phyloP scores from a whole-genome alignment of 2,329 filamentous ascomycete species.

The Botrytis aclada region DNA sequence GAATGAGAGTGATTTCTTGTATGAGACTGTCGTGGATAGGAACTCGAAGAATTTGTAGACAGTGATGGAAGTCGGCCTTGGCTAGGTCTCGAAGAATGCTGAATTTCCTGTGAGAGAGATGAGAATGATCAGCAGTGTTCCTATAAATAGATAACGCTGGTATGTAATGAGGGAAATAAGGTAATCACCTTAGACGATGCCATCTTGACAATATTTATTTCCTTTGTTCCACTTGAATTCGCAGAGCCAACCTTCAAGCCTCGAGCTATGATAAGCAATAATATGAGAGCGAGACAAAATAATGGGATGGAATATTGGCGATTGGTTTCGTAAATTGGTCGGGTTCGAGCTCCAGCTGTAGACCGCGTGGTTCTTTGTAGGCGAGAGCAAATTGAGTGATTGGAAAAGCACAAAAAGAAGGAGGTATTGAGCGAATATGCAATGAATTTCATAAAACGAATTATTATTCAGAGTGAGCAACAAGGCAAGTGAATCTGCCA shows the following conservation, averaged over 20 bases:
- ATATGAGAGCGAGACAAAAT: conserved; percentile 36
- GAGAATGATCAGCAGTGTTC: conserved; percentile 33
- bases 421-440: not conserved
- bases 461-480: not conserved
- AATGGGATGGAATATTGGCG: conserved; percentile 25
- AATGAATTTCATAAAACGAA: conserved; percentile 15
- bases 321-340: conserved; percentile 22
- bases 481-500: conserved; percentile 6
- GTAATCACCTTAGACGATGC: conserved; percentile 59
- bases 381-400: conserved; percentile 16
- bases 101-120: conserved; percentile 54
- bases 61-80: conserved; percentile 59
- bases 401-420: not conserved
- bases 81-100: conserved; percentile 63
- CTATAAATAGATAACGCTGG: conserved; percentile 35
- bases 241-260: conserved; percentile 37
- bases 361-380: conserved; percentile 32
- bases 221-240: conserved; percentile 23
- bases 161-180: conserved; percentile 32
- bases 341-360: conserved; percentile 26
- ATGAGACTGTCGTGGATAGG: conserved; percentile 47
- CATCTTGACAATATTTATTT: conserved; percentile 46
- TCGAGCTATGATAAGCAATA: conserved; percentile 38
- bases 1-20: conserved; percentile 76
- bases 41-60: conserved; percentile 54